Conservation (phyloP, 2,329 filamentous ascomycete genomes). For the Mollisia scopiformis region DNA sequence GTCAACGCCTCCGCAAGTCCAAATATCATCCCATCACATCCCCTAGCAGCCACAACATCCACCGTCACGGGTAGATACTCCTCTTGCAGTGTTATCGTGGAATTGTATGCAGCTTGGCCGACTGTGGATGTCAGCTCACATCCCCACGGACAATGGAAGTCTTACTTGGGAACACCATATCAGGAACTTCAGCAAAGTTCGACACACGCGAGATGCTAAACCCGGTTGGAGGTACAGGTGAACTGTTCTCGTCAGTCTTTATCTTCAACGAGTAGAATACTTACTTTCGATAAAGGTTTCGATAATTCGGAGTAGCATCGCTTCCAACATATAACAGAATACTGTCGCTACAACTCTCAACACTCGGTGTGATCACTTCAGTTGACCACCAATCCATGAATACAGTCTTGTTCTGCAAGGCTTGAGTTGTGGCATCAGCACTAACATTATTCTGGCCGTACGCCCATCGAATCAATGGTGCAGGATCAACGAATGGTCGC, state of each 20-base stretch:
- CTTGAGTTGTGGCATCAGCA: slow-evolving; percentile 43
- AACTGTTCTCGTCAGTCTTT: slow-evolving; percentile 11
- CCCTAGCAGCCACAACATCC: slow-evolving; percentile 58
- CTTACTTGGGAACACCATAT: slow-evolving; percentile 47
- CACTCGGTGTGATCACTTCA: slow-evolving; percentile 45
- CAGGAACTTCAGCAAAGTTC: slow-evolving; percentile 49
- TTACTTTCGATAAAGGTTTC: slow-evolving; percentile 44
- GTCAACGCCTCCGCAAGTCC: slow-evolving; percentile 55
- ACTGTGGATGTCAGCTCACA: slow-evolving; percentile 14
- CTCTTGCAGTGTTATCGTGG: slow-evolving; percentile 48
- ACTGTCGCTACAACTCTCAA: slow-evolving; percentile 50
- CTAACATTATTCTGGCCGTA: slow-evolving; percentile 46
- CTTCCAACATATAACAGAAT: slow-evolving; percentile 52
- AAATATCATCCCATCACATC: slow-evolving; percentile 63
- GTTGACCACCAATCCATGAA: slow-evolving; percentile 50
- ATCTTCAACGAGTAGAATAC: not conserved
- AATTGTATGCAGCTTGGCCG: slow-evolving; percentile 44
- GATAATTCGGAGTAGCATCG: slow-evolving; percentile 43
- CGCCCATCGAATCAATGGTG: slow-evolving; percentile 49
- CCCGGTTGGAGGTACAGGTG: slow-evolving; percentile 49
- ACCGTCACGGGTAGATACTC: slow-evolving; percentile 61
- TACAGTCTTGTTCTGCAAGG: slow-evolving; percentile 52
- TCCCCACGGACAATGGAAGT: not conserved
- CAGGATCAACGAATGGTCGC: slow-evolving; percentile 51
- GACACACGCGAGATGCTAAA: slow-evolving; percentile 48